Evolutionary conservation across 2,329 filamentous ascomycete genomes (phyloP).

Genomic region (Cladorrhinum sp.): DNA sequence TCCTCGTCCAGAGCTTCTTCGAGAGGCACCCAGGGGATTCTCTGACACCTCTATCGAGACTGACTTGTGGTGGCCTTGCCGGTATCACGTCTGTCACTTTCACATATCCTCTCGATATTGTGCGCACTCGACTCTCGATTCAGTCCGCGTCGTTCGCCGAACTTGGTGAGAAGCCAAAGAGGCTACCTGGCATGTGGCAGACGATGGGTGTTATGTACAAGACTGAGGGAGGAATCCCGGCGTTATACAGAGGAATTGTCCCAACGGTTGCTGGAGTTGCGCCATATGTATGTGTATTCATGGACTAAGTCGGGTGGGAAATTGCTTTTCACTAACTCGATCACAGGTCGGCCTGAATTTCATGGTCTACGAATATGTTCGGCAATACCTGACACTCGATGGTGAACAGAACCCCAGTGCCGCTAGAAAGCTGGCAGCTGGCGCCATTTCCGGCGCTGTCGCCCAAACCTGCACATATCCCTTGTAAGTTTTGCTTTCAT

Average conservation of each 20-base stretch:
- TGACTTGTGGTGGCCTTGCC: constrained; percentile 86
- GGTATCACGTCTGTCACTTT: constrained; percentile 93
- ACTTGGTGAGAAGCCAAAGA: constrained; percentile 60
- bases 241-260: constrained; percentile 90
- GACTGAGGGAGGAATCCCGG: constrained; percentile 78
- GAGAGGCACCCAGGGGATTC: constrained; percentile 72
- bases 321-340: constrained; percentile 22
- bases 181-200: constrained; percentile 88
- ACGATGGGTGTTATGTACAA: constrained; percentile 83
- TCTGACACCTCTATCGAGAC: constrained; percentile 68
- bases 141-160: constrained; percentile 93
- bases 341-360: constrained; percentile 87
- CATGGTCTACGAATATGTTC: constrained; percentile 92
- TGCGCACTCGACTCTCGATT: constrained; percentile 92
- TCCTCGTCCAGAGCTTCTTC: constrained; percentile 59
- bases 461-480: constrained; percentile 98
- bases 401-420: constrained; percentile 81
- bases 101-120: constrained; percentile 96
- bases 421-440: constrained; percentile 78
- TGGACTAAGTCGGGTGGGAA: background rate
- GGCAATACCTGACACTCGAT: constrained; percentile 79
- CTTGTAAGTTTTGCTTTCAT: constrained; percentile 64
- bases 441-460: constrained; percentile 91
- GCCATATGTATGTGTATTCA: constrained; percentile 66
- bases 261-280: constrained; percentile 94